A percentile compares a stretch with the other conserved stretches of the same genome.
These are phyloP conservation scores for Hymenoscyphus scutula DNA, from an alignment of 2,329 filamentous ascomycete species.

Conservation along the genomic window DNA sequence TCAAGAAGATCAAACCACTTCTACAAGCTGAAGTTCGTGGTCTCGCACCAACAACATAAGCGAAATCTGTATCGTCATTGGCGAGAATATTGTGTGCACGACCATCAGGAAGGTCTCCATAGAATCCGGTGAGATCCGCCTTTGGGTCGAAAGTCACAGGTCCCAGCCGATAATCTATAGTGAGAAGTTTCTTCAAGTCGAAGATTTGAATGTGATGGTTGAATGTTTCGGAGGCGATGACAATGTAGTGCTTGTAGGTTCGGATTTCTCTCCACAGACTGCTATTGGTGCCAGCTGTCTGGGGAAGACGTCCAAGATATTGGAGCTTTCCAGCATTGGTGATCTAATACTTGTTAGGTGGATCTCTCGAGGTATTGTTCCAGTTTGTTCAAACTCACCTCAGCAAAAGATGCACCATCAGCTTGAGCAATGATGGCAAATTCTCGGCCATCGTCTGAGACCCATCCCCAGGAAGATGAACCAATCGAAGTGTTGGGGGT, in stretches of 20 bases:
- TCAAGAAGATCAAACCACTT: background rate
- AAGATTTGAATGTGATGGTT: conserved; percentile 3
- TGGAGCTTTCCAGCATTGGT: conserved; percentile 2
- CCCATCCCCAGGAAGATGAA: conserved; percentile 1
- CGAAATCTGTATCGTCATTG: background rate
- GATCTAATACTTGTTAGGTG: background rate
- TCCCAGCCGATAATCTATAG: background rate
- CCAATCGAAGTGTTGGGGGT: background rate
- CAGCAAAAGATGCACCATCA: conserved; percentile 1
- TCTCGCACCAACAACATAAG: conserved; percentile 1
- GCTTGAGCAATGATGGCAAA: conserved; percentile 6
- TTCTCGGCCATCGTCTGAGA: conserved; percentile 1
- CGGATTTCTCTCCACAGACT: conserved; percentile 4
- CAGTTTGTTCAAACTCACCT: background rate
- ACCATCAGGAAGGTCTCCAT: background rate
- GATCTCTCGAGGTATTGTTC: background rate
- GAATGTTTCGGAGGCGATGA: conserved; percentile 3
- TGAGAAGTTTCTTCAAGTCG: conserved; percentile 4
- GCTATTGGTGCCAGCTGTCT: background rate
- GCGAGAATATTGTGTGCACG: conserved; percentile 4
- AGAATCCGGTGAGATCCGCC: background rate
- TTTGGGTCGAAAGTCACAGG: background rate
- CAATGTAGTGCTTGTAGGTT: background rate
- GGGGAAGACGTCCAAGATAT: conserved; percentile 8
- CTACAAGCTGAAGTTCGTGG: background rate